A percentile compares a stretch with the other conserved stretches of the same genome.
Evolutionary conservation across 495 filamentous ascomycete genomes (phyloP).

Genomic region (Lophiostoma macrostomum): DNA sequence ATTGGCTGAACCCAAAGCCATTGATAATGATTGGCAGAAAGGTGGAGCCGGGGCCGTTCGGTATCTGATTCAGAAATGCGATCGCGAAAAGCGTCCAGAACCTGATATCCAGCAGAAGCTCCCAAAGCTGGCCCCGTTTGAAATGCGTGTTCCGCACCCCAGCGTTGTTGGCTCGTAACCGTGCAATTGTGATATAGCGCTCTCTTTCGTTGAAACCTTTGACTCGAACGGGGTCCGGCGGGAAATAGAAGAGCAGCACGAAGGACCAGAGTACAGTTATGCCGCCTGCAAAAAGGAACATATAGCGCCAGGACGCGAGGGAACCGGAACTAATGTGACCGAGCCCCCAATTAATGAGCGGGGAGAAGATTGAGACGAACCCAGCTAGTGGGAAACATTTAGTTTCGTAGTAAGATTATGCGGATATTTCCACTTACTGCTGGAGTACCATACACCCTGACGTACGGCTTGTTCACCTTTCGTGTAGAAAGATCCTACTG

Average conservation of each 20-base stretch:
- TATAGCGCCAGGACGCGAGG: slow-evolving; percentile 32
- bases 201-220: slow-evolving; percentile 36
- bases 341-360: slow-evolving; percentile 51
- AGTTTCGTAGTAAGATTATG: no score
- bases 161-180: slow-evolving; percentile 35
- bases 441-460: slow-evolving; percentile 46
- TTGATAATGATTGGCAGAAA: slow-evolving; percentile 46
- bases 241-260: slow-evolving; percentile 40
- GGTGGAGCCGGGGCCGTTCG: slow-evolving; percentile 46
- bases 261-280: slow-evolving; percentile 47
- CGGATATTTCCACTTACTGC: no score
- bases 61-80: slow-evolving; percentile 45
- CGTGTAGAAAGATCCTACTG: slow-evolving; percentile 47
- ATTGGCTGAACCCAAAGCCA: slow-evolving; percentile 46
- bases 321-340: slow-evolving; percentile 45
- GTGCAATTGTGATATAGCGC: slow-evolving; percentile 36
- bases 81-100: slow-evolving; percentile 44
- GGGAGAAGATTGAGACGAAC: slow-evolving; percentile 47
- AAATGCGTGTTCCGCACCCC: slow-evolving; percentile 39
- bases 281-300: slow-evolving; percentile 45
- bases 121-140: slow-evolving; percentile 43
- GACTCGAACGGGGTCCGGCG: slow-evolving; percentile 55
- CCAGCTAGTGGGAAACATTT: slow-evolving; percentile 24
- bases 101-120: slow-evolving; percentile 46
- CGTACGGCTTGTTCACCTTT: slow-evolving; percentile 48